Evolutionary conservation across 805 yeast species (phyloP).

Genomic region (Candida schatavii): DNA sequence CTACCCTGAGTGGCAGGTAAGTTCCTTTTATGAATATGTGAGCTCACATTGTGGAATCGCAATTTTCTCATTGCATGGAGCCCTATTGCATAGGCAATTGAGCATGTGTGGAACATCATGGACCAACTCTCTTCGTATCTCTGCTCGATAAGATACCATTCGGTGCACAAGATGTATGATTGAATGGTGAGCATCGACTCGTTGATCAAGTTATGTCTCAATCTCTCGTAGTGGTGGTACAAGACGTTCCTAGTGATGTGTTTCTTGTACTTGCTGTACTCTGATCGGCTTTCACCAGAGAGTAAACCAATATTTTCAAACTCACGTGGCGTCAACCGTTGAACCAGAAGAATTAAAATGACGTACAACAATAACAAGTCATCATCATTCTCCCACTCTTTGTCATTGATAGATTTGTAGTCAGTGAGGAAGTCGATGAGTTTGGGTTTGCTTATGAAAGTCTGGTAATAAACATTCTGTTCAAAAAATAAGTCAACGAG

Average conservation of each 20-base stretch:
- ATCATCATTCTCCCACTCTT: conserved; percentile 48
- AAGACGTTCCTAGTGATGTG: conserved; percentile 22
- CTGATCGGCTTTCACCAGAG: conserved; percentile 16
- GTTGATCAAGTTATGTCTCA: conserved; percentile 44
- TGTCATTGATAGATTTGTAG: conserved; percentile 27
- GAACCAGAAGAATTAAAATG: conserved; percentile 41
- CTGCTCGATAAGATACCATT: conserved; percentile 47
- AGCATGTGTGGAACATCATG: conserved; percentile 46
- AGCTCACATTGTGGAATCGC: conserved; percentile 12
- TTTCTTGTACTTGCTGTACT: conserved; percentile 16
- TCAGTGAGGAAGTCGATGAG: conserved; percentile 36
- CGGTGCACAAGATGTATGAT: conserved; percentile 50
- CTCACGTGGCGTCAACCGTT: conserved; percentile 32
- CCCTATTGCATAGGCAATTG: conserved; percentile 51
- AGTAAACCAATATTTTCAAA: conserved; percentile 12
- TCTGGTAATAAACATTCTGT: conserved; percentile 34
- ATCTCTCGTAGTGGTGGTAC: conserved; percentile 40
- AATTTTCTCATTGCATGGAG: conserved; percentile 43
- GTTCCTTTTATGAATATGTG: background rate
- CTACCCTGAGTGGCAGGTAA: background rate
- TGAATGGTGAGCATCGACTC: conserved; percentile 49
- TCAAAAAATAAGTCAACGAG: conserved; percentile 44
- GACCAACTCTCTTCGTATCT: conserved; percentile 53
- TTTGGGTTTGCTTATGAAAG: conserved; percentile 34
- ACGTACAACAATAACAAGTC: conserved; percentile 45